Conservation (phyloP, 106 monocot genomes). For the Platanthera zijinensis region DNA sequence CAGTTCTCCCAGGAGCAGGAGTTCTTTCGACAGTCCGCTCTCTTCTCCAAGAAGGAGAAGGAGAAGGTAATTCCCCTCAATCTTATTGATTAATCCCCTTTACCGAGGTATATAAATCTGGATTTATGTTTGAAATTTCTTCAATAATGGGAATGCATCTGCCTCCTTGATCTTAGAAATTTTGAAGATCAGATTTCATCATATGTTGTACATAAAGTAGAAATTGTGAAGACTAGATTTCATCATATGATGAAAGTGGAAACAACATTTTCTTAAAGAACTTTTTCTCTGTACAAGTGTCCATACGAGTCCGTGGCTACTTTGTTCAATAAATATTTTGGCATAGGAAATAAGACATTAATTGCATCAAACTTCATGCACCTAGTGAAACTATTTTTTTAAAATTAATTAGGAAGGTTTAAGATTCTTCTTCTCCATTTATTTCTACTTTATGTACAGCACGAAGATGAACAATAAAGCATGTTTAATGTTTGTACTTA, state of each 20-base stretch:
- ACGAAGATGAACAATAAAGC: neutral
- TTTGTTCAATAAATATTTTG: too few relatives aligned
- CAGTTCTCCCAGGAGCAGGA: slow-evolving; percentile 98
- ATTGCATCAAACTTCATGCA: neutral
- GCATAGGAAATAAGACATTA: neutral
- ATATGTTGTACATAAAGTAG: too few relatives aligned
- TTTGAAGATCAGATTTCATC: too few relatives aligned
- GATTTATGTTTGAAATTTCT: too few relatives aligned
- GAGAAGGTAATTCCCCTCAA: slow-evolving; percentile 53
- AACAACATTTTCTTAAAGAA: too few relatives aligned
- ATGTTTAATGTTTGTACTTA: neutral
- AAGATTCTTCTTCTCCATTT: neutral
- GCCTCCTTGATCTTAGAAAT: too few relatives aligned
- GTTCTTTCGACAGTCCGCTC: slow-evolving; percentile 91
- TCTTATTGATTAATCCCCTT: neutral
- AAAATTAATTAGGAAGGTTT: neutral
- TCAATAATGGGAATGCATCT: too few relatives aligned
- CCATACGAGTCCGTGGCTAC: too few relatives aligned
- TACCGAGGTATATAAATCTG: too few relatives aligned
- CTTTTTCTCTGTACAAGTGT: too few relatives aligned
- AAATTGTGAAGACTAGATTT: too few relatives aligned
- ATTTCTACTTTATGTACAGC: neutral
- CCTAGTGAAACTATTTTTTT: neutral
- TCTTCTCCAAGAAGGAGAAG: slow-evolving; percentile 84
- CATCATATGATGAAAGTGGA: too few relatives aligned